Percentiles rank a stretch among this genome's conserved stretches.
phyloP scores from a whole-genome alignment of 345 rosid genomes.

The Lagerstroemia speciosa region DNA sequence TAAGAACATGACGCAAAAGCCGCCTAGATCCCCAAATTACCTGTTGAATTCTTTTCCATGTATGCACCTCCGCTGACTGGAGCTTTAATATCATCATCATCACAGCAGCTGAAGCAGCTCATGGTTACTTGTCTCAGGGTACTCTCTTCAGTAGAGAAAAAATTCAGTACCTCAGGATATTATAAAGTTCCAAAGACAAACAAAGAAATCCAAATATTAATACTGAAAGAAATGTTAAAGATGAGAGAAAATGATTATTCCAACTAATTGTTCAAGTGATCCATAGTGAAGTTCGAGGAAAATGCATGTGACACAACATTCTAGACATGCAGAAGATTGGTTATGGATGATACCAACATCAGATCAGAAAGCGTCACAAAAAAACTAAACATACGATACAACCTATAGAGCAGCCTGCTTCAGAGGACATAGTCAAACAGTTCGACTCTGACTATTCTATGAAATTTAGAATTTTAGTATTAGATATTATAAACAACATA shows the following conservation, averaged over 20 bases:
- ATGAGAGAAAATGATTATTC: background rate
- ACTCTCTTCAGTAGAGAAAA: background rate
- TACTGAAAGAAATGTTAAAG: background rate
- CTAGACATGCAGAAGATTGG: no score
- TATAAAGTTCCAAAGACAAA: background rate
- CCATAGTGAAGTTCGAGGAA: background rate
- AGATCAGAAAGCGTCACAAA: no score
- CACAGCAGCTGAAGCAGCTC: constrained; percentile 84
- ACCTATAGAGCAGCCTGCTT: background rate
- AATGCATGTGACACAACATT: background rate
- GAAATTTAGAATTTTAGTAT: no score
- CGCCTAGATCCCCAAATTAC: background rate
- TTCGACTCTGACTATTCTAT: no score
- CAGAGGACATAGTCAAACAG: no score
- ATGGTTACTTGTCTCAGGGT: constrained; percentile 28
- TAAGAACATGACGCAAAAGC: background rate
- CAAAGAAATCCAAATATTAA: background rate
- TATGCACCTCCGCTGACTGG: constrained; percentile 60
- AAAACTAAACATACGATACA: background rate
- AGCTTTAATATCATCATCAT: constrained; percentile 57
- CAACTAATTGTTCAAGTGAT: no score
- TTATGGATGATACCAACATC: background rate
- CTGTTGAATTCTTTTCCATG: constrained; percentile 30
- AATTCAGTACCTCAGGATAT: background rate
- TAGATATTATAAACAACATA: no score